Evolutionary conservation across 345 rosid species (phyloP).

Genomic region (Hevea brasiliensis): DNA sequence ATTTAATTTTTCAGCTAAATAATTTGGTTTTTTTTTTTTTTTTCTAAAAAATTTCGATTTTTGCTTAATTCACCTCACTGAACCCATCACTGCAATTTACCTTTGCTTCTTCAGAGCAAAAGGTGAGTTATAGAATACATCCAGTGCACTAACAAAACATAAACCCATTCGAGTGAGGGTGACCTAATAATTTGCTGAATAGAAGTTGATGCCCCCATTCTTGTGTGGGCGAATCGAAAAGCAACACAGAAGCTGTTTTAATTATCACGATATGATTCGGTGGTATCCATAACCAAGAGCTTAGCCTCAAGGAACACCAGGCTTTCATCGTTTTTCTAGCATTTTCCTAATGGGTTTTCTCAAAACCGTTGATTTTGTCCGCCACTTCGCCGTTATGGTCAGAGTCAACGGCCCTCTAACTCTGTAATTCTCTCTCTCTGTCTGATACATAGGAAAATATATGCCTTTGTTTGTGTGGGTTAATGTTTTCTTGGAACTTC

Average conservation of each 20-base stretch:
- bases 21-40: too few relatives aligned
- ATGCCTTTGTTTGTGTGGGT: background rate
- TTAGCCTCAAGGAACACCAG: background rate
- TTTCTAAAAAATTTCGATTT: too few relatives aligned
- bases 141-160: too few relatives aligned
- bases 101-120: too few relatives aligned
- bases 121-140: too few relatives aligned
- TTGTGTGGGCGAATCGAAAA: background rate
- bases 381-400: constrained; percentile 72
- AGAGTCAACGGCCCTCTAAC: constrained; percentile 84
- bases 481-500: background rate
- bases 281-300: background rate
- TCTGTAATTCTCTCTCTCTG: constrained; percentile 24
- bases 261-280: background rate
- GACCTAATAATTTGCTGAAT: too few relatives aligned
- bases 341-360: constrained; percentile 51
- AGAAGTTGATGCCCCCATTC: background rate
- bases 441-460: background rate
- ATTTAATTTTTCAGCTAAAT: too few relatives aligned
- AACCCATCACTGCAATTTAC: too few relatives aligned
- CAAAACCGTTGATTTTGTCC: constrained; percentile 48
- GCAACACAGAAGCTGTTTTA: background rate
- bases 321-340: background rate
- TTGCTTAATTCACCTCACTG: too few relatives aligned
- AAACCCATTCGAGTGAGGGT: too few relatives aligned